Evolutionary conservation across 2,329 filamentous ascomycete genomes (phyloP).

Genomic region (Fusarium sp.): DNA sequence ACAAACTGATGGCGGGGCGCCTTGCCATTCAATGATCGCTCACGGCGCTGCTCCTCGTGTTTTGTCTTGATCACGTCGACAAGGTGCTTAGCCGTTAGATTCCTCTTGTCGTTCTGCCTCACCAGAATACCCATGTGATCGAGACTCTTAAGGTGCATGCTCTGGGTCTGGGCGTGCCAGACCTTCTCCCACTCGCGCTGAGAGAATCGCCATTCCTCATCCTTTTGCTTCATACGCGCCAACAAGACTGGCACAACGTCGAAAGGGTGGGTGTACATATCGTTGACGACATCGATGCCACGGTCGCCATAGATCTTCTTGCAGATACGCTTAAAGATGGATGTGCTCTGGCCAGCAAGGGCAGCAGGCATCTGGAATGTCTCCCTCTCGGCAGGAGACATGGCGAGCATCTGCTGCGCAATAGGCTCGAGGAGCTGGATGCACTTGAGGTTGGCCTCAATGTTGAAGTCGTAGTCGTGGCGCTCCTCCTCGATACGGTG

Average conservation of each 20-base stretch:
- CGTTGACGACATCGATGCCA: constrained; percentile 83
- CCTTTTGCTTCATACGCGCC: constrained; percentile 89
- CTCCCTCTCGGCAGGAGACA: constrained; percentile 75
- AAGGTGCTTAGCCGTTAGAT: constrained; percentile 87
- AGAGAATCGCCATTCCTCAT: constrained; percentile 96
- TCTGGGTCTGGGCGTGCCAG: constrained; percentile 94
- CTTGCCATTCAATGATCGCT: constrained; percentile 68
- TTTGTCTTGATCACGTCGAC: constrained; percentile 91
- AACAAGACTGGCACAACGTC: constrained; percentile 88
- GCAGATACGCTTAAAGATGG: constrained; percentile 95
- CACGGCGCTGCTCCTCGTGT: constrained; percentile 85
- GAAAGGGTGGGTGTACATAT: constrained; percentile 84
- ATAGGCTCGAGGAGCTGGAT: constrained; percentile 96
- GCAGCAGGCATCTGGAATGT: constrained; percentile 81
- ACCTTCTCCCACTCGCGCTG: constrained; percentile 99
- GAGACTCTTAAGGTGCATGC: constrained; percentile 93
- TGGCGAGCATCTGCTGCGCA: constrained; percentile 84
- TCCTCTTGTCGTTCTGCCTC: constrained; percentile 88
- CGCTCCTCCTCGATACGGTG: constrained; percentile 98
- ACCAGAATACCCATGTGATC: constrained; percentile 95
- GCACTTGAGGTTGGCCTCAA: constrained; percentile 92
- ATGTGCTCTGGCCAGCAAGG: constrained; percentile 90
- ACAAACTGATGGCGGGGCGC: constrained; percentile 75
- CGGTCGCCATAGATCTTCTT: constrained; percentile 97
- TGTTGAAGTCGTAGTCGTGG: constrained; percentile 98